These are phyloP conservation scores for Picochlorum sp. DNA, from an alignment of 139 green algal species.

Conservation along the genomic window DNA sequence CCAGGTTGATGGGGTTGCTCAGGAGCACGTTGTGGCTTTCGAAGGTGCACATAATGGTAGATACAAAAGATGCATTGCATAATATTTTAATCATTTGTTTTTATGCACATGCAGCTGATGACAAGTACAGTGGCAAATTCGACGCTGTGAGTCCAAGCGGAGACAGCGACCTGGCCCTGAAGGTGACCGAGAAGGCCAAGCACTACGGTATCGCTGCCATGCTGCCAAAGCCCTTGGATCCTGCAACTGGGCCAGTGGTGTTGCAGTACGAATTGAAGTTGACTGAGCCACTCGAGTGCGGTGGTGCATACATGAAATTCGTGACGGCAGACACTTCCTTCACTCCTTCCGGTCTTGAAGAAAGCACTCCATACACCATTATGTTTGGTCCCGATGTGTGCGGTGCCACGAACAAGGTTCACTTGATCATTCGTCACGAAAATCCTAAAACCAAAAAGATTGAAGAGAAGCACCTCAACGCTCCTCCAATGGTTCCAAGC, in stretches of 20 bases:
- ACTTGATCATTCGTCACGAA: conserved; percentile 83
- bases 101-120: not conserved
- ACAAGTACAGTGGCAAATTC: conserved; percentile 21
- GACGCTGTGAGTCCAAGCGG: not conserved
- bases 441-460: conserved; percentile 76
- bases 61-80: too few relatives aligned
- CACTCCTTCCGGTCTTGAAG: conserved; percentile 37
- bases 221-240: conserved; percentile 39
- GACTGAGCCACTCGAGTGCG: conserved; percentile 51
- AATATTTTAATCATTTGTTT: not conserved
- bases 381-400: conserved; percentile 99
- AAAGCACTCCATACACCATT: conserved; percentile 87
- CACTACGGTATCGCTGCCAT: conserved; percentile 62
- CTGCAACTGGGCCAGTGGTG: conserved; percentile 39
- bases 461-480: conserved; percentile 82
- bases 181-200: conserved; percentile 59
- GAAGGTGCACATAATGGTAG: too few relatives aligned
- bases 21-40: too few relatives aligned
- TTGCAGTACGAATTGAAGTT: conserved; percentile 76
- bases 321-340: conserved; percentile 48
- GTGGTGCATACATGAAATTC: conserved; percentile 89
- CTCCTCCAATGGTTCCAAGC: conserved; percentile 43
- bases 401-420: conserved; percentile 72
- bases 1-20: too few relatives aligned
- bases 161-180: not conserved